These are phyloP conservation scores for Neurospora sp. DNA, from an alignment of 495 filamentous ascomycete genomes.

Conservation along the genomic window DNA sequence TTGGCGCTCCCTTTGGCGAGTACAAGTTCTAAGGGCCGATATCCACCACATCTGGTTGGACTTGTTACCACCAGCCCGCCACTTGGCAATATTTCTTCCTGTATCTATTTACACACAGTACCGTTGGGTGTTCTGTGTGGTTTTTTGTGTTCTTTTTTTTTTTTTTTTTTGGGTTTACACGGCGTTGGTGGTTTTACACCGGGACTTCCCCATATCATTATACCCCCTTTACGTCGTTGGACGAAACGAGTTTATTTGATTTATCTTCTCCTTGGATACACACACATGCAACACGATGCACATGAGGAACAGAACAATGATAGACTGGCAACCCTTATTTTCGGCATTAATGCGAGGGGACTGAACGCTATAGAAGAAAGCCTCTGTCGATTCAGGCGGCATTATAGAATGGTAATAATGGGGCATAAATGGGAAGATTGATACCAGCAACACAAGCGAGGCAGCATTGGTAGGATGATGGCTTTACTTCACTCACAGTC, in stretches of 20 bases:
- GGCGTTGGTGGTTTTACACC: background rate
- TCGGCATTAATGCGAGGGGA: background rate
- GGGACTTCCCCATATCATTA: background rate
- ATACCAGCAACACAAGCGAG: background rate
- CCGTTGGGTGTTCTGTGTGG: background rate
- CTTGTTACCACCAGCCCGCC: background rate
- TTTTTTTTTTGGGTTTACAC: background rate
- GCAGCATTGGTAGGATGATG: background rate
- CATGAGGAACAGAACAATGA: background rate
- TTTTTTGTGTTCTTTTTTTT: background rate
- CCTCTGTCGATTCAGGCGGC: background rate
- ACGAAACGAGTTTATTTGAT: background rate
- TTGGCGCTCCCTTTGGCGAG: slow-evolving; percentile 38
- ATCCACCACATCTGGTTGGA: background rate
- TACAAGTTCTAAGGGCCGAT: slow-evolving; percentile 4
- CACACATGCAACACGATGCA: background rate
- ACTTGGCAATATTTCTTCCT: background rate
- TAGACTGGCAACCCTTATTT: background rate
- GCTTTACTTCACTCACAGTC: background rate
- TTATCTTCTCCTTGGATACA: background rate
- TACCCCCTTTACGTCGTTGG: background rate
- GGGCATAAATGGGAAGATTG: background rate
- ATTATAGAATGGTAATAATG: background rate
- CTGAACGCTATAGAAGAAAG: background rate
- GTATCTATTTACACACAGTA: background rate